These are phyloP conservation scores for Scheffersomyces coipomensis DNA, from an alignment of 805 yeast genomes.

Conservation along the genomic window DNA sequence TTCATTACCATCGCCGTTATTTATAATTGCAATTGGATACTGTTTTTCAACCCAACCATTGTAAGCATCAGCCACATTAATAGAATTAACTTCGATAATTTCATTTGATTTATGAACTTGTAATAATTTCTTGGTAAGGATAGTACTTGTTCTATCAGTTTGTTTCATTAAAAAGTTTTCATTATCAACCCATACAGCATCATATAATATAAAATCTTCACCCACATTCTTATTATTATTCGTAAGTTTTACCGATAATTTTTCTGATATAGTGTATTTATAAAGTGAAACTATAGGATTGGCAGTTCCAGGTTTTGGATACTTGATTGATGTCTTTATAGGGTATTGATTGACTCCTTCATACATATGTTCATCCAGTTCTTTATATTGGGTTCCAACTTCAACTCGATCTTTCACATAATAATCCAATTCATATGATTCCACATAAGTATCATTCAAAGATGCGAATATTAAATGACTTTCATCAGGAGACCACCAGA, in stretches of 20 bases:
- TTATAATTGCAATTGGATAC: conserved; percentile 14
- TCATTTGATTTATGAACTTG: conserved; percentile 31
- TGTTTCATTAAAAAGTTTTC: conserved; percentile 54
- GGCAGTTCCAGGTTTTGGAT: conserved; percentile 70
- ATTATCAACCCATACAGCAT: conserved; percentile 57
- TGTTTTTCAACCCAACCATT: conserved; percentile 63
- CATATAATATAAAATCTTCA: conserved; percentile 56
- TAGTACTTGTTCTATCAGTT: conserved; percentile 61
- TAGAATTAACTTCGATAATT: conserved; percentile 28
- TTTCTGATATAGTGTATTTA: conserved; percentile 32
- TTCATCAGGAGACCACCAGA: conserved; percentile 79
- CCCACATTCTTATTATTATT: conserved; percentile 17
- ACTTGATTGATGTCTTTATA: conserved; percentile 43
- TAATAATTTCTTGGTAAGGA: conserved; percentile 48
- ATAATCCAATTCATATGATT: conserved; percentile 47
- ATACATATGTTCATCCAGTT: conserved; percentile 5
- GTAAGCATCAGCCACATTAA: conserved; percentile 39
- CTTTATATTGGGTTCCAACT: conserved; percentile 10
- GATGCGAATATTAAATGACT: conserved; percentile 51
- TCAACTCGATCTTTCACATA: conserved; percentile 37
- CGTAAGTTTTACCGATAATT: conserved; percentile 10
- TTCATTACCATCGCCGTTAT: conserved; percentile 20
- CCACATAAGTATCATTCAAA: conserved; percentile 60
- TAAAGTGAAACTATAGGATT: conserved; percentile 55
- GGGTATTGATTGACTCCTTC: conserved; percentile 46